Percentiles rank a stretch among this genome's conserved stretches.
These are phyloP conservation scores for Cyclotella choctawhatcheeana DNA, from an alignment of 108 stramenopile species.

Conservation along the genomic window DNA sequence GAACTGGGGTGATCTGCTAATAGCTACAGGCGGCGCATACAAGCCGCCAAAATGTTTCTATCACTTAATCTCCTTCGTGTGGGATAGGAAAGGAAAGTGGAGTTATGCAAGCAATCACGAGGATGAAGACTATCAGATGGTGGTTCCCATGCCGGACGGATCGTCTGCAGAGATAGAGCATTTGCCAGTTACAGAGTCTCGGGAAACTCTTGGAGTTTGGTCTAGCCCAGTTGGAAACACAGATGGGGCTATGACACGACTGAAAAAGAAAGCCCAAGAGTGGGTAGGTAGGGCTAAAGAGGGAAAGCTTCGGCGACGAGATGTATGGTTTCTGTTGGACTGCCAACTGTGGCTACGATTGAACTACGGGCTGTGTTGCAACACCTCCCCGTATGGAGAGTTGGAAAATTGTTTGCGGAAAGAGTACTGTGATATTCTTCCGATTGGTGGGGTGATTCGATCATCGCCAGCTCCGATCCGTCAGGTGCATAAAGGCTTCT, in stretches of 20 bases:
- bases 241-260: not conserved
- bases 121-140: not conserved
- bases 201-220: conserved; percentile 13
- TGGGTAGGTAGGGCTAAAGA: conserved; percentile 12
- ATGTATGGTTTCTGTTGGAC: conserved; percentile 20
- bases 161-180: not conserved
- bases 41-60: conserved; percentile 22
- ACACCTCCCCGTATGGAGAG: not conserved
- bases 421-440: not conserved
- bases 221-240: conserved; percentile 11
- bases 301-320: not conserved
- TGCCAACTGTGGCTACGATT: conserved; percentile 15
- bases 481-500: conserved; percentile 16
- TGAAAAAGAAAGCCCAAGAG: not conserved
- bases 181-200: not conserved
- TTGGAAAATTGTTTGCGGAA: not conserved
- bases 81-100: conserved; percentile 10
- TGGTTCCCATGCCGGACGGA: conserved; percentile 8
- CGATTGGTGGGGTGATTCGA: conserved; percentile 2
- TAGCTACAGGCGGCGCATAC: conserved; percentile 12
- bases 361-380: conserved; percentile 18
- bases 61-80: conserved; percentile 9
- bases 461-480: not conserved
- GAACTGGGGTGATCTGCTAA: conserved; percentile 17
- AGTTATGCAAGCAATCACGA: not conserved